phyloP scores from a whole-genome alignment of 257 asterid species.

The Salvia rosmarinus region DNA sequence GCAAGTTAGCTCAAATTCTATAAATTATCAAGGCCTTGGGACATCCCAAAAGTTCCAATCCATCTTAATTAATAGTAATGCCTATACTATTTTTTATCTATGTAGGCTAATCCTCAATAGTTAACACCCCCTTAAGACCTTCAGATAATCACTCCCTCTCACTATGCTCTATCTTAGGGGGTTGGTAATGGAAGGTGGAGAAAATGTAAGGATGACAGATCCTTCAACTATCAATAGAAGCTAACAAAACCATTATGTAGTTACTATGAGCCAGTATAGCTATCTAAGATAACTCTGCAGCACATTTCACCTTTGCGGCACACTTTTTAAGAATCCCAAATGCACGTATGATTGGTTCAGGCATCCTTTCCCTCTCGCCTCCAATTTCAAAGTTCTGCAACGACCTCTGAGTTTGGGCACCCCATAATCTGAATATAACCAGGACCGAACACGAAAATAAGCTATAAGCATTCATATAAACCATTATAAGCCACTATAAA shows the following conservation, averaged over 20 bases:
- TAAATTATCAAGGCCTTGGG: no score
- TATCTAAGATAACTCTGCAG: background rate
- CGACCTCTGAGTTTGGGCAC: conserved; percentile 95
- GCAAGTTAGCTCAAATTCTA: no score
- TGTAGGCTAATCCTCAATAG: no score
- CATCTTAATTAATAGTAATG: no score
- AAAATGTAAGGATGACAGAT: conserved; percentile 10
- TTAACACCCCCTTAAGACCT: background rate
- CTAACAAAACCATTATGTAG: conserved; percentile 14
- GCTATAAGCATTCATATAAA: background rate
- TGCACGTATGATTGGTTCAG: conserved; percentile 89
- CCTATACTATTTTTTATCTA: no score
- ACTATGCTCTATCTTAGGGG: background rate
- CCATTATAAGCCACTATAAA: background rate
- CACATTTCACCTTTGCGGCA: conserved; percentile 78
- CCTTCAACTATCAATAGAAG: background rate
- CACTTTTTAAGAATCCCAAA: conserved; percentile 96
- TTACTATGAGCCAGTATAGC: conserved; percentile 12
- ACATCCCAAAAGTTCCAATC: no score
- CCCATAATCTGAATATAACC: conserved; percentile 70
- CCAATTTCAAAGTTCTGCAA: conserved; percentile 96
- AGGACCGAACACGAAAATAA: background rate
- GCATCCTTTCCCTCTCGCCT: conserved; percentile 98
- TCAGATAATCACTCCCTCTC: conserved; percentile 10
- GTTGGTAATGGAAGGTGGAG: conserved; percentile 12